Evolutionary conservation across 768 basidiomycete species (phyloP).

Genomic region (Inosperma sp.): DNA sequence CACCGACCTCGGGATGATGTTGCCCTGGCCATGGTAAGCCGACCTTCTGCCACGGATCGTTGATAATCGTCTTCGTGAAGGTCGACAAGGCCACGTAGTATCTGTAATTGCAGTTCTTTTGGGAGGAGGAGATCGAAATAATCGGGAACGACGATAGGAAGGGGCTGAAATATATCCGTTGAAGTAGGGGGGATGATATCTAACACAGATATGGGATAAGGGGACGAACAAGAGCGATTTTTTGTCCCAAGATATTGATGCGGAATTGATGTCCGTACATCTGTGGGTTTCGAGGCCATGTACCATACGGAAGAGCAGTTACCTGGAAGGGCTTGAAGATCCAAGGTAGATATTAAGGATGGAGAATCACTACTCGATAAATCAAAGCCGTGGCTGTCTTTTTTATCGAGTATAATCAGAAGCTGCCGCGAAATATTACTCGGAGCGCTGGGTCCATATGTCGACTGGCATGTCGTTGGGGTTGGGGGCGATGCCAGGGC

Average conservation of each 20-base stretch:
- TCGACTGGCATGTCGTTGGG: constrained; percentile 42
- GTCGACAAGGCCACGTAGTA: constrained; percentile 52
- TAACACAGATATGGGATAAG: constrained; percentile 55
- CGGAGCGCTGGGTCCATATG: constrained; percentile 39
- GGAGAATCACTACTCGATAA: constrained; percentile 9
- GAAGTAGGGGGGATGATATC: constrained; percentile 52
- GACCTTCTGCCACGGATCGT: constrained; percentile 37
- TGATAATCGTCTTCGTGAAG: constrained; percentile 58
- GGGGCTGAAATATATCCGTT: constrained; percentile 48
- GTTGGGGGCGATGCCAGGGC: constrained; percentile 41
- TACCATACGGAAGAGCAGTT: constrained; percentile 25
- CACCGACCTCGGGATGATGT: constrained; percentile 59
- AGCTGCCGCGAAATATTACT: constrained; percentile 55
- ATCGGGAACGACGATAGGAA: constrained; percentile 45
- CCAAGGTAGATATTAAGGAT: constrained; percentile 11
- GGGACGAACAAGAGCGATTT: constrained; percentile 60
- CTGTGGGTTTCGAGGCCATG: constrained; percentile 18
- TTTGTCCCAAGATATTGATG: constrained; percentile 39
- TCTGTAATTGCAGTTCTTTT: constrained; percentile 59
- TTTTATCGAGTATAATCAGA: constrained; percentile 37
- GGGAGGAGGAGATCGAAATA: constrained; percentile 71
- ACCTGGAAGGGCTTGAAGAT: constrained; percentile 13
- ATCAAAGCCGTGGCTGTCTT: constrained; percentile 9
- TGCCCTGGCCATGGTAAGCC: constrained; percentile 62
- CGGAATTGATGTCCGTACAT: constrained; percentile 16